Conservation (phyloP, 2,329 filamentous ascomycete species). For the Aureobasidium pullulans region DNA sequence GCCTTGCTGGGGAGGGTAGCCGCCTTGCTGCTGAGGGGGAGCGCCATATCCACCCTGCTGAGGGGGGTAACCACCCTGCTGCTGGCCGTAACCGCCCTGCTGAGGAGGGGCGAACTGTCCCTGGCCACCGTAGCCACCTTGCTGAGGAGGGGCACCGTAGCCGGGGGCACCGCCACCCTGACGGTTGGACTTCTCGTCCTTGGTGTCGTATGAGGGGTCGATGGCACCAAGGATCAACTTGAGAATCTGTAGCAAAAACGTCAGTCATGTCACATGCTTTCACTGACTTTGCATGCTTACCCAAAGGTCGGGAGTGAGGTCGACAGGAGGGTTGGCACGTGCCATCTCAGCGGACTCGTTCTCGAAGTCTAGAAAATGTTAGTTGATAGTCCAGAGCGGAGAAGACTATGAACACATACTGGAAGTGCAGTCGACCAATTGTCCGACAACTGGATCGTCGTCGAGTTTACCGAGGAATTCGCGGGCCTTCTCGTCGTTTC, state of each 20-base stretch:
- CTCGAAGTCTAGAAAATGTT: constrained; percentile 48
- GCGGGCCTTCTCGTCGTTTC: constrained; percentile 57
- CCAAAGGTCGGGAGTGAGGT: constrained; percentile 60
- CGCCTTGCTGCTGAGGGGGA: constrained; percentile 16
- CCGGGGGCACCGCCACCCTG: constrained; percentile 21
- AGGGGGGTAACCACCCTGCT: constrained; percentile 14
- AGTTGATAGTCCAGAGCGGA: constrained; percentile 1
- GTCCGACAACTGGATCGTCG: constrained; percentile 53
- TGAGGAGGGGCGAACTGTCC: constrained; percentile 20
- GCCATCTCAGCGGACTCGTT: constrained; percentile 62
- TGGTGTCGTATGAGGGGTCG: constrained; percentile 57
- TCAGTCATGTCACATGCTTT: not conserved
- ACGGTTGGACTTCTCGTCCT: constrained; percentile 49
- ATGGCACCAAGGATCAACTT: constrained; percentile 63
- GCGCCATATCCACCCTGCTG: constrained; percentile 18
- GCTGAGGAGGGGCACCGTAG: constrained; percentile 23
- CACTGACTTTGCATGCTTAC: constrained; percentile 23
- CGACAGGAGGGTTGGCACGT: constrained; percentile 52
- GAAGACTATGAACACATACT: constrained; percentile 41
- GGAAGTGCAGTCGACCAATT: constrained; percentile 60
- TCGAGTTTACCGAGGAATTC: constrained; percentile 60
- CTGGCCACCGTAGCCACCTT: constrained; percentile 19
- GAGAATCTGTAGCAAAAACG: constrained; percentile 36
- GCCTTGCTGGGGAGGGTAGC: constrained; percentile 18
- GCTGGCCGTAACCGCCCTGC: constrained; percentile 19